These are phyloP conservation scores for Tricholoma furcatifolium DNA, from an alignment of 768 basidiomycete species.

Conservation along the genomic window DNA sequence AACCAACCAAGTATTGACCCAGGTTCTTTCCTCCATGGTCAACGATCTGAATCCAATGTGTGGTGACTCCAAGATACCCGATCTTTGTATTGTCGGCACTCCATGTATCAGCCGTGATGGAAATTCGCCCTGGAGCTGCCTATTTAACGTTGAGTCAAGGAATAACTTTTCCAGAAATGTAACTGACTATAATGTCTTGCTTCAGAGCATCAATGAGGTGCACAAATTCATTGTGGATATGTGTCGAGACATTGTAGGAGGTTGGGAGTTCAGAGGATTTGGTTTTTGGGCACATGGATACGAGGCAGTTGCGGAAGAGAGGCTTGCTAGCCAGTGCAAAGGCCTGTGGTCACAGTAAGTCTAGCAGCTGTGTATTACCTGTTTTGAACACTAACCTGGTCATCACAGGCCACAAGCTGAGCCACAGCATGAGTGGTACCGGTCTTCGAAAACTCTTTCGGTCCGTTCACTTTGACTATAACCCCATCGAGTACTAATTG, in stretches of 20 bases:
- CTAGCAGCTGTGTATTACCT: neutral
- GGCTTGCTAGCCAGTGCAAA: neutral
- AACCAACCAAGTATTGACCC: constrained; percentile 20
- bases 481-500: neutral
- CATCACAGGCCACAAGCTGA: neutral
- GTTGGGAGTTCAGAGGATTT: neutral
- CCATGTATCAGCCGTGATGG: constrained; percentile 18
- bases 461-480: no score
- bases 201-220: neutral
- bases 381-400: neutral
- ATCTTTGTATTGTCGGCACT: constrained; percentile 17
- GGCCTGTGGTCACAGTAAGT: neutral
- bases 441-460: neutral
- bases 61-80: constrained; percentile 14
- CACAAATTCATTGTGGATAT: neutral
- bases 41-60: constrained; percentile 24
- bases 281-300: neutral
- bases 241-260: neutral
- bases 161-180: neutral
- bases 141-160: neutral
- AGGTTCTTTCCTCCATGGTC: constrained; percentile 26
- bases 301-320: neutral
- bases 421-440: neutral
- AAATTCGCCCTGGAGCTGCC: constrained; percentile 18
- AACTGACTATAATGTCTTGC: neutral